phyloP scores from a whole-genome alignment of 2,329 filamentous ascomycete species.

The Stagonosporopsis rhizophila region DNA sequence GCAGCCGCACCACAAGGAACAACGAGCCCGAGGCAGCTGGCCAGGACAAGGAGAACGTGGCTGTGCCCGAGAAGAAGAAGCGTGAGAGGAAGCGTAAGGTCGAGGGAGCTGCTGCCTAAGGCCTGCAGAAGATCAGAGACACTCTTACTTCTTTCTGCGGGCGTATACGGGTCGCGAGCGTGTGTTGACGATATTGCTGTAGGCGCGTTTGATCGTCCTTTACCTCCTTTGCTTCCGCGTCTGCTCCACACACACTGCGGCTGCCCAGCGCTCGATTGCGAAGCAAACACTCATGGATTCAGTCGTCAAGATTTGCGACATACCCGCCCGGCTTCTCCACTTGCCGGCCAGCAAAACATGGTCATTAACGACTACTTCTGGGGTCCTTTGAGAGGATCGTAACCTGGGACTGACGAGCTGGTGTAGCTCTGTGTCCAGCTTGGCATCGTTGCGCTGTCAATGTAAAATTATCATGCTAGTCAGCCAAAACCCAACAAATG shows the following conservation, averaged over 20 bases:
- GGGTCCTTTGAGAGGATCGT: background rate
- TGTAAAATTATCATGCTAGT: background rate
- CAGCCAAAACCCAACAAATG: background rate
- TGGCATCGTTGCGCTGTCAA: background rate
- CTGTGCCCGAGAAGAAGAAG: slow-evolving; percentile 40
- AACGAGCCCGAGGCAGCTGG: slow-evolving; percentile 37
- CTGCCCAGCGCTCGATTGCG: background rate
- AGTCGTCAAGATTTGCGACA: background rate
- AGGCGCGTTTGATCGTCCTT: background rate
- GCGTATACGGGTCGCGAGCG: background rate
- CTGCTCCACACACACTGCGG: background rate
- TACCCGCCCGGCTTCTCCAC: background rate
- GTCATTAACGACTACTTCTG: background rate
- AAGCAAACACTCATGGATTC: too few species aligned
- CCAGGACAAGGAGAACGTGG: slow-evolving; percentile 33
- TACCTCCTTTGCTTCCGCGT: background rate
- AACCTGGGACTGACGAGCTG: background rate
- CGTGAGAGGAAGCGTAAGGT: slow-evolving; percentile 47
- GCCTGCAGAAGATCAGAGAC: background rate
- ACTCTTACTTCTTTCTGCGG: background rate
- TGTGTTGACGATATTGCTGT: background rate
- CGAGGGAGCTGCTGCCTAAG: slow-evolving; percentile 36
- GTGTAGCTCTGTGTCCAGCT: background rate
- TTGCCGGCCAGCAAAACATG: background rate
- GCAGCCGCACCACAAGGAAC: slow-evolving; percentile 42